A percentile compares a stretch with the other conserved stretches of the same genome.
Conservation (phyloP, 169 alveolate genomes). For the Plasmodium gallinaceum region DNA sequence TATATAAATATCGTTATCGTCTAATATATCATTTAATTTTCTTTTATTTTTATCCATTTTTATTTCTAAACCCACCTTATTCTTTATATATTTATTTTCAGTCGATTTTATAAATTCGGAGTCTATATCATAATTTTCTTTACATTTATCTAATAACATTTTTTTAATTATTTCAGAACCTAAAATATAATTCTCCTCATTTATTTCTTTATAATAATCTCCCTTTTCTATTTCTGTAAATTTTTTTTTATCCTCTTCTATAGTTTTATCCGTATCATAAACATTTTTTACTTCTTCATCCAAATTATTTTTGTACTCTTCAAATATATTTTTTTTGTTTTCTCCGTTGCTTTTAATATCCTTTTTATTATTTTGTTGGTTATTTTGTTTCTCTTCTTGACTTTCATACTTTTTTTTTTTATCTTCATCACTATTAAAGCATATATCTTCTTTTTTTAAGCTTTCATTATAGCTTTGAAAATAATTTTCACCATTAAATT, state of each 20-base stretch:
- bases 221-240: slow-evolving; percentile 14
- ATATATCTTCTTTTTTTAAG: slow-evolving; percentile 1
- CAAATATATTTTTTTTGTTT: neutral
- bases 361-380: neutral
- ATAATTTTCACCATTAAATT: slow-evolving; percentile 38
- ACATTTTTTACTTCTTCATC: neutral
- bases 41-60: slow-evolving; percentile 24
- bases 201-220: slow-evolving; percentile 8
- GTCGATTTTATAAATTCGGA: slow-evolving; percentile 13
- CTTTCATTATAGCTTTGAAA: slow-evolving; percentile 41
- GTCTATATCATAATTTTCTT: slow-evolving; percentile 55
- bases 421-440: neutral
- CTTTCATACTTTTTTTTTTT: neutral
- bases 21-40: slow-evolving; percentile 28
- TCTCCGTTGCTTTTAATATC: neutral
- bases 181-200: slow-evolving; percentile 39
- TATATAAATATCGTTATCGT: slow-evolving; percentile 31
- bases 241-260: slow-evolving; percentile 22
- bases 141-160: slow-evolving; percentile 53
- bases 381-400: neutral
- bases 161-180: slow-evolving; percentile 71
- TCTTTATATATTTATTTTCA: neutral
- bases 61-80: neutral
- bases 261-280: neutral
- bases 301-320: neutral